Evolutionary conservation across 805 yeast genomes (phyloP).

Genomic region (Helenozyma baotianmanensis): DNA sequence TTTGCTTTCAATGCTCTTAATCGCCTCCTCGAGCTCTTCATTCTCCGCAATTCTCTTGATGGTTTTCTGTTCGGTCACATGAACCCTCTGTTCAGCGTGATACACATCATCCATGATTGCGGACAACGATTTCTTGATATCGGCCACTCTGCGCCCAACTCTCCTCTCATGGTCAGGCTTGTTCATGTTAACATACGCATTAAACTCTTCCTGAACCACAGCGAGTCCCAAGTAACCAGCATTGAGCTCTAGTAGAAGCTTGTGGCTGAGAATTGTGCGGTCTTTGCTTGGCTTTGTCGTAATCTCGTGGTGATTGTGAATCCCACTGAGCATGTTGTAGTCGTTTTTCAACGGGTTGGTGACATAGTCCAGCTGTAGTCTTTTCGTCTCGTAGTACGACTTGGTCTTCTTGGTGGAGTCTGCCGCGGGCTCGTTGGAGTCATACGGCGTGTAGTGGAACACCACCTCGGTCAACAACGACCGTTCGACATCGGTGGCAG

Average conservation of each 20-base stretch:
- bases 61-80: slow-evolving; percentile 27
- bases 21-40: slow-evolving; percentile 18
- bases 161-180: slow-evolving; percentile 38
- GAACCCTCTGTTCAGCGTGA: slow-evolving; percentile 33
- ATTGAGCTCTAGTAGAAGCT: slow-evolving; percentile 53
- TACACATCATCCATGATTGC: slow-evolving; percentile 45
- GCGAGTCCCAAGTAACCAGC: slow-evolving; percentile 41
- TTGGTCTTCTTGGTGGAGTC: slow-evolving; percentile 17
- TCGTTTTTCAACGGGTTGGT: slow-evolving; percentile 60
- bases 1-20: slow-evolving; percentile 25
- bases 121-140: slow-evolving; percentile 39
- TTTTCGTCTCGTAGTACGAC: slow-evolving; percentile 53
- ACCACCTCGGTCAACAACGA: slow-evolving; percentile 71
- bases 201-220: slow-evolving; percentile 40
- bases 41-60: slow-evolving; percentile 30
- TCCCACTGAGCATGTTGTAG: slow-evolving; percentile 46
- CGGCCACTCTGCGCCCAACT: slow-evolving; percentile 41
- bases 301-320: slow-evolving; percentile 38
- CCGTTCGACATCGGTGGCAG: slow-evolving; percentile 72
- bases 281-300: slow-evolving; percentile 6
- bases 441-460: slow-evolving; percentile 52
- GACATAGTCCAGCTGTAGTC: slow-evolving; percentile 63
- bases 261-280: slow-evolving; percentile 51
- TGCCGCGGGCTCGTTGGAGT: slow-evolving; percentile 27
- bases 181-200: slow-evolving; percentile 25